Conservation (phyloP, 176 grass and related monocot species). For the Elaeis guineensis region DNA sequence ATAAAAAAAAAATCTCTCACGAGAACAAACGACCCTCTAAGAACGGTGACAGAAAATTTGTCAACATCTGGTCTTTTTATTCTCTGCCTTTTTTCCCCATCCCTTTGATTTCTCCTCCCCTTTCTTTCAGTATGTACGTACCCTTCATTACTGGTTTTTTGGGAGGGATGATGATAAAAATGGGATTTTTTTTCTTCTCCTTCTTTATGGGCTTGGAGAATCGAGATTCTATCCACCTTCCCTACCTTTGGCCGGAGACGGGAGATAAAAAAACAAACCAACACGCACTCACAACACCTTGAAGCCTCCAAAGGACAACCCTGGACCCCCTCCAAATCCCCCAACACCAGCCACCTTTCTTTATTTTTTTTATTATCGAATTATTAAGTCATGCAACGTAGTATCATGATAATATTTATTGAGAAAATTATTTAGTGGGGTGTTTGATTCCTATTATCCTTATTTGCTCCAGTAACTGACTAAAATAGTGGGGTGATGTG, state of each 20-base stretch:
- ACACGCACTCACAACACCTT: not conserved
- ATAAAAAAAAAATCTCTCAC: slow-evolving; percentile 21
- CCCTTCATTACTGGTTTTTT: no score
- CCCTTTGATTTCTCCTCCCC: slow-evolving; percentile 3
- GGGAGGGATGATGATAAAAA: slow-evolving; percentile 9
- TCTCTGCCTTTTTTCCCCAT: slow-evolving; percentile 22
- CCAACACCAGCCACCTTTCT: no score
- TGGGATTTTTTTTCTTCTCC: slow-evolving; percentile 21
- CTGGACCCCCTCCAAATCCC: not conserved
- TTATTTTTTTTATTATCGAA: no score
- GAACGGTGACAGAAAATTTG: slow-evolving; percentile 49
- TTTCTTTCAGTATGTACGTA: not conserved
- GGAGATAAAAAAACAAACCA: not conserved
- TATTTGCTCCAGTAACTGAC: not conserved
- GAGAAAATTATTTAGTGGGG: no score
- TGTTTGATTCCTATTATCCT: not conserved
- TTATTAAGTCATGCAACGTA: no score
- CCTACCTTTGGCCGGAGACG: no score
- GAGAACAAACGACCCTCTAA: slow-evolving; percentile 39
- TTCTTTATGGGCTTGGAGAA: slow-evolving; percentile 33
- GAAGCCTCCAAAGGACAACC: not conserved
- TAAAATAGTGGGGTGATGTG: not conserved
- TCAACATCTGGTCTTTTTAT: slow-evolving; percentile 62
- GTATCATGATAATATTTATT: no score
- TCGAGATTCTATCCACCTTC: slow-evolving; percentile 1